phyloP scores from a whole-genome alignment of 176 grass and related monocot species.

The Carex littledalei region DNA sequence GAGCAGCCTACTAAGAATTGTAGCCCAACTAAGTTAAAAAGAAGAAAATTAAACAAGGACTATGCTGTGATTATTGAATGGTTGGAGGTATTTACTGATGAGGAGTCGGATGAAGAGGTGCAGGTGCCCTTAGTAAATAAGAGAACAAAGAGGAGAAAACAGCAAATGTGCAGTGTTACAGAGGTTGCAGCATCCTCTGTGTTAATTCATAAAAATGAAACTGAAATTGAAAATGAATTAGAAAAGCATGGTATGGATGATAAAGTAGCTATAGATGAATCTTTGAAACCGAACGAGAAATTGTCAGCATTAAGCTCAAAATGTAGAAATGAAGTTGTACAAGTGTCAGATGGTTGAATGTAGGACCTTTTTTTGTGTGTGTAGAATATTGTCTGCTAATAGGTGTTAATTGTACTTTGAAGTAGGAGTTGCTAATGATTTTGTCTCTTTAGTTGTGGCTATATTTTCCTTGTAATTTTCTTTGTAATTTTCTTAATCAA shows the following conservation, averaged over 20 bases:
- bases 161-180: not conserved
- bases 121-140: not conserved
- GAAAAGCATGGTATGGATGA: not conserved
- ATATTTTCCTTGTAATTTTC: too few relatives aligned
- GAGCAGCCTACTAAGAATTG: not conserved
- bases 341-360: too few relatives aligned
- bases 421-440: too few relatives aligned
- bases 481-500: too few relatives aligned
- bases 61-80: slow-evolving; percentile 19
- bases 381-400: too few relatives aligned
- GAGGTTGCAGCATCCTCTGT: not conserved
- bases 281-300: not conserved
- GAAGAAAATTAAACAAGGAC: slow-evolving; percentile 1
- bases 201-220: not conserved
- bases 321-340: too few relatives aligned
- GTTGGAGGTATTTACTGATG: slow-evolving; percentile 16
- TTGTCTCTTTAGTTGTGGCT: too few relatives aligned
- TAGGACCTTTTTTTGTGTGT: too few relatives aligned
- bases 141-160: not conserved
- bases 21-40: not conserved
- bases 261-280: not conserved
- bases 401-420: too few relatives aligned
- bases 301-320: not conserved
- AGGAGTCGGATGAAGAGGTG: slow-evolving; percentile 1
- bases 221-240: not conserved